Conservation (phyloP, 768 basidiomycete species). For the Leccinum subtestaceum region DNA sequence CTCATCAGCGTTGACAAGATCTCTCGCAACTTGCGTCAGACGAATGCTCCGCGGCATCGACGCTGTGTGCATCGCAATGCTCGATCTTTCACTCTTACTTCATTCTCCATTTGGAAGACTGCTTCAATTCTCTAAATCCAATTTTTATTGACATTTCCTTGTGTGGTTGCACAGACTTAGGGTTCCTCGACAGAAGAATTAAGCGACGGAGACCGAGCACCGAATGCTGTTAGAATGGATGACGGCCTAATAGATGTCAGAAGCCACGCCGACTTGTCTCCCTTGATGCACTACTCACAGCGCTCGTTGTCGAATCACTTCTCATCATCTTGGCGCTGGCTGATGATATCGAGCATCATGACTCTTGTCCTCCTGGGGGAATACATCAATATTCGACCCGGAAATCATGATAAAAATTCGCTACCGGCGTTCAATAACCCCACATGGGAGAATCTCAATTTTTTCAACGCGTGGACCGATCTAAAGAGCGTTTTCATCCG, state of each 20-base stretch:
- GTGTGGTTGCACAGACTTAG: background rate
- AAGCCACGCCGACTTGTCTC: background rate
- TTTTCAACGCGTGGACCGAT: background rate
- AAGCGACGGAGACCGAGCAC: background rate
- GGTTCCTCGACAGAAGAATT: background rate
- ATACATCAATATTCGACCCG: background rate
- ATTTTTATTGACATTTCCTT: background rate
- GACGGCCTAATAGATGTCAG: background rate
- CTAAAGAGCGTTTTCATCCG: background rate
- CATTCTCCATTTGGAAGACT: slow-evolving; percentile 8
- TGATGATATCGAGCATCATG: background rate
- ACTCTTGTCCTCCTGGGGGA: background rate
- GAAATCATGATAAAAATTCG: background rate
- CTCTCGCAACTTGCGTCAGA: background rate
- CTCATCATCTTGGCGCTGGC: background rate
- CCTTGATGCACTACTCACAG: background rate
- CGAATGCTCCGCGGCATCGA: background rate
- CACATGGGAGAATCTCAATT: background rate
- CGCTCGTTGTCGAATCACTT: background rate
- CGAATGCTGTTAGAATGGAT: background rate
- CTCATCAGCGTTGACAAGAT: background rate
- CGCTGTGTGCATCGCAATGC: background rate
- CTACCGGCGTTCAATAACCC: background rate
- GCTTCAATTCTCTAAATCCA: background rate
- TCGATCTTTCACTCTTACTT: too few species aligned